A percentile compares a stretch with the other conserved stretches of the same genome.
Evolutionary conservation across 2,329 filamentous ascomycete genomes (phyloP).

Genomic region (Aspergillus amoenus): DNA sequence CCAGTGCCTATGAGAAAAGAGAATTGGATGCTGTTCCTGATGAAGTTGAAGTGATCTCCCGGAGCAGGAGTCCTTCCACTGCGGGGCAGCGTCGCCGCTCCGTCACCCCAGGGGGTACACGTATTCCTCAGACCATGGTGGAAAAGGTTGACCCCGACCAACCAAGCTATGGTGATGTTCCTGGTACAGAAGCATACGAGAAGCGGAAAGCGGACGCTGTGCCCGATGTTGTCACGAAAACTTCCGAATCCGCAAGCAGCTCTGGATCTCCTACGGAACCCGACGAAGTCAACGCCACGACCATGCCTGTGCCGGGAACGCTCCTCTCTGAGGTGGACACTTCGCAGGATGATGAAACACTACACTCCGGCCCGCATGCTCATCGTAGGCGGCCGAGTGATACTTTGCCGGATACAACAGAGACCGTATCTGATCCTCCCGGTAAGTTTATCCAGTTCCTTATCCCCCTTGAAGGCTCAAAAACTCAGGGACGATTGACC

Average conservation of each 20-base stretch:
- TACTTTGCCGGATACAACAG: constrained; percentile 43
- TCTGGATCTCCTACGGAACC: constrained; percentile 4
- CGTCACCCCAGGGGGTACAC: constrained; percentile 51
- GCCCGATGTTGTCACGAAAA: constrained; percentile 57
- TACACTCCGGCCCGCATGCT: constrained; percentile 34
- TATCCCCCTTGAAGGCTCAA: constrained; percentile 27
- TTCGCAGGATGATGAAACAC: constrained; percentile 33
- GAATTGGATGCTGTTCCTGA: constrained; percentile 62
- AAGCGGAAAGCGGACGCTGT: constrained; percentile 58
- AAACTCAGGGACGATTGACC: constrained; percentile 58
- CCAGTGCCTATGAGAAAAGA: constrained; percentile 58
- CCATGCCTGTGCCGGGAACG: constrained; percentile 42
- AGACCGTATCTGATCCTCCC: constrained; percentile 48
- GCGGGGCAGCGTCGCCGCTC: constrained; percentile 46
- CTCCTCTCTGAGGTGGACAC: constrained; percentile 46
- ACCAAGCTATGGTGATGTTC: constrained; percentile 61
- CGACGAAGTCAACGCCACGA: constrained; percentile 2
- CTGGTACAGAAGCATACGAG: constrained; percentile 59
- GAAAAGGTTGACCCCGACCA: constrained; percentile 59
- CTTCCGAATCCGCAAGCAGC: constrained; percentile 30
- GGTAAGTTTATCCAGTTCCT: constrained; percentile 52
- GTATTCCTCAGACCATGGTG: constrained; percentile 60
- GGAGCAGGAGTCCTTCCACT: constrained; percentile 41
- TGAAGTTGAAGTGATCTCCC: constrained; percentile 58
- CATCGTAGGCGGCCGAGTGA: constrained; percentile 43